Conservation (phyloP, 192 early-diverging fungal species). For the Gigaspora rosea region DNA sequence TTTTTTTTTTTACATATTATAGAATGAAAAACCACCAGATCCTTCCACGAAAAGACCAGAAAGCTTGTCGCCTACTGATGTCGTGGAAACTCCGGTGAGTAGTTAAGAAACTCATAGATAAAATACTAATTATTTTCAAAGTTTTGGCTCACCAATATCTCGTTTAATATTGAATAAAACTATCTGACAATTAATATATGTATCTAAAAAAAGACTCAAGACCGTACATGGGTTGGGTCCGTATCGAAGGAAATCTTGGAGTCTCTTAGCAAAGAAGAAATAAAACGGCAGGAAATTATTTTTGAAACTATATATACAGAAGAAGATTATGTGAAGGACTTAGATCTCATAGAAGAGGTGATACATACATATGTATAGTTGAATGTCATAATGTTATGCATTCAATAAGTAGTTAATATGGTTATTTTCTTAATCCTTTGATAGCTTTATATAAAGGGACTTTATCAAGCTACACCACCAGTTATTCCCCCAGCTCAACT, state of each 20-base stretch:
- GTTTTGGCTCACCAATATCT: not conserved
- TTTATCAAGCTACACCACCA: constrained; percentile 16
- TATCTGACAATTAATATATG: not conserved
- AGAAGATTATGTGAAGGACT: constrained; percentile 86
- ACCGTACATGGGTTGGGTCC: constrained; percentile 78
- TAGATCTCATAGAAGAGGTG: constrained; percentile 79
- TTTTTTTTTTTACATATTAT: not conserved
- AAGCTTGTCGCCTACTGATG: not conserved
- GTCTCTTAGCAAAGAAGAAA: constrained; percentile 68
- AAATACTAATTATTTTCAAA: not conserved
- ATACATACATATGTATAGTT: constrained; percentile 17
- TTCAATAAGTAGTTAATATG: not conserved
- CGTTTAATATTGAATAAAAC: not conserved
- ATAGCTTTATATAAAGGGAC: constrained; percentile 26
- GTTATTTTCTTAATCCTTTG: constrained; percentile 32
- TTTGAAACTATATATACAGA: constrained; percentile 92
- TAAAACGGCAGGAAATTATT: constrained; percentile 92
- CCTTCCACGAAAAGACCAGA: not conserved
- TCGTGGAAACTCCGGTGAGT: not conserved
- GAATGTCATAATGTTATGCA: not conserved
- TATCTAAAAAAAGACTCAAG: not conserved
- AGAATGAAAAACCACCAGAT: not conserved
- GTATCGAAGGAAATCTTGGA: constrained; percentile 76
- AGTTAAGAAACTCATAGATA: not conserved
- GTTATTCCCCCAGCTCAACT: constrained; percentile 33